These are phyloP conservation scores for Neoboletus subvelutipes DNA, from an alignment of 768 basidiomycete species.

Conservation along the genomic window DNA sequence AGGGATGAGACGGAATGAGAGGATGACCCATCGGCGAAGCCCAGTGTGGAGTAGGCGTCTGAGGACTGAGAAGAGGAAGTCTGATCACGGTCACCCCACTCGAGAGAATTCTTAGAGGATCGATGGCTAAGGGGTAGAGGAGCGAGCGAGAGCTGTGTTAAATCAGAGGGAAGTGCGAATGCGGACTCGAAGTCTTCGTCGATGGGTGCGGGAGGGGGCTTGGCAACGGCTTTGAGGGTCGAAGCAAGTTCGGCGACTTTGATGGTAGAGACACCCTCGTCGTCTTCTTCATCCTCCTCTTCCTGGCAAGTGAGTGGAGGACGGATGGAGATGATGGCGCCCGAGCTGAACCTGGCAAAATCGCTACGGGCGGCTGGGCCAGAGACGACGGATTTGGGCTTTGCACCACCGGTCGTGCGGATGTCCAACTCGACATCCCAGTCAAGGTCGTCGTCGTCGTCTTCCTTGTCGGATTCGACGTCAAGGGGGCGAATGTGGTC, in stretches of 20 bases:
- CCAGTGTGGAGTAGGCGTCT: constrained; percentile 78
- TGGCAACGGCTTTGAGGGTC: constrained; percentile 34
- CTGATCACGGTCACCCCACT: constrained; percentile 84
- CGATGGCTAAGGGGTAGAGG: constrained; percentile 74
- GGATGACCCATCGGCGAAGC: constrained; percentile 71
- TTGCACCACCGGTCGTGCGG: constrained; percentile 55
- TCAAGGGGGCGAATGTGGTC: constrained; percentile 60
- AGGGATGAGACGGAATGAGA: constrained; percentile 67
- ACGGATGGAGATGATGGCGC: constrained; percentile 52
- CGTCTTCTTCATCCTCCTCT: constrained; percentile 64
- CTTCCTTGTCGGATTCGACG: constrained; percentile 62
- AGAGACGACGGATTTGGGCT: constrained; percentile 39
- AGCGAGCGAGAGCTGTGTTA: constrained; percentile 79
- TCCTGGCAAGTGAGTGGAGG: constrained; percentile 54
- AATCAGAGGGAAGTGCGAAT: constrained; percentile 76
- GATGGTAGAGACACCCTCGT: constrained; percentile 83
- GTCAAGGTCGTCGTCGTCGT: constrained; percentile 65
- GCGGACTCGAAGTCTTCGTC: constrained; percentile 81
- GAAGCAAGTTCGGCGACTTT: constrained; percentile 58
- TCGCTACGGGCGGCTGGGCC: constrained; percentile 42
- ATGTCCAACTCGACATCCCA: constrained; percentile 82
- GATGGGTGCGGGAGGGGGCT: constrained; percentile 40
- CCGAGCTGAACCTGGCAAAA: constrained; percentile 32
- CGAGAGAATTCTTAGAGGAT: constrained; percentile 79
- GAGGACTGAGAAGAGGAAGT: constrained; percentile 86